phyloP scores from a whole-genome alignment of 495 filamentous ascomycete genomes.

The Pseudevernia furfuracea region DNA sequence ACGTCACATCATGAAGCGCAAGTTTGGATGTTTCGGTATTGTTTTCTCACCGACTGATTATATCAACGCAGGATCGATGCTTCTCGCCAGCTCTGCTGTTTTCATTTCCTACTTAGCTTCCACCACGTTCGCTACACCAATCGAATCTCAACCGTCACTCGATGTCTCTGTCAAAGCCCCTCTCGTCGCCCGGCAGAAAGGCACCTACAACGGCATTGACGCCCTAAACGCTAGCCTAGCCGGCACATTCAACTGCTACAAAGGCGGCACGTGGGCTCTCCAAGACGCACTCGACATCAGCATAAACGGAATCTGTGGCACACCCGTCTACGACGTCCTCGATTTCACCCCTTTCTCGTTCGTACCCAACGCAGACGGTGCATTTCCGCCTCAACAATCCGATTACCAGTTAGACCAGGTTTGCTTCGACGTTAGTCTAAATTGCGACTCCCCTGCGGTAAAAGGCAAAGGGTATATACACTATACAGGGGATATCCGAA shows the following conservation, averaged over 20 bases:
- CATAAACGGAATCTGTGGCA: background rate
- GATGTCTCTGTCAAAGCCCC: background rate
- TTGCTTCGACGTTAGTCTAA: background rate
- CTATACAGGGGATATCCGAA: background rate
- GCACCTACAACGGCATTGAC: background rate
- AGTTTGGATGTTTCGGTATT: background rate
- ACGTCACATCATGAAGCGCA: background rate
- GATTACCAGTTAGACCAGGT: background rate
- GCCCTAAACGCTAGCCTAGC: background rate
- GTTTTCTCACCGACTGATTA: background rate
- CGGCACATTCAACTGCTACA: background rate
- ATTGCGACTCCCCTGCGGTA: background rate
- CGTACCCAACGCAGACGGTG: background rate
- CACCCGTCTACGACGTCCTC: background rate
- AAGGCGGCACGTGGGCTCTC: background rate
- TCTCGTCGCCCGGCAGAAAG: background rate
- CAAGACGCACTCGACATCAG: background rate
- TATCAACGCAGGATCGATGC: background rate
- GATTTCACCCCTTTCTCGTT: background rate
- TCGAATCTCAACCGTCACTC: background rate
- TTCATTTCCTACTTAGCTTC: background rate
- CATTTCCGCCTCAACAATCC: background rate
- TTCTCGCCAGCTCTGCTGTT: background rate
- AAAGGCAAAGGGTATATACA: background rate
- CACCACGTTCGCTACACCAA: background rate